Base-by-base conservation (phyloP, 352 stramenopile species). In the Pythium periplocum region DNA sequence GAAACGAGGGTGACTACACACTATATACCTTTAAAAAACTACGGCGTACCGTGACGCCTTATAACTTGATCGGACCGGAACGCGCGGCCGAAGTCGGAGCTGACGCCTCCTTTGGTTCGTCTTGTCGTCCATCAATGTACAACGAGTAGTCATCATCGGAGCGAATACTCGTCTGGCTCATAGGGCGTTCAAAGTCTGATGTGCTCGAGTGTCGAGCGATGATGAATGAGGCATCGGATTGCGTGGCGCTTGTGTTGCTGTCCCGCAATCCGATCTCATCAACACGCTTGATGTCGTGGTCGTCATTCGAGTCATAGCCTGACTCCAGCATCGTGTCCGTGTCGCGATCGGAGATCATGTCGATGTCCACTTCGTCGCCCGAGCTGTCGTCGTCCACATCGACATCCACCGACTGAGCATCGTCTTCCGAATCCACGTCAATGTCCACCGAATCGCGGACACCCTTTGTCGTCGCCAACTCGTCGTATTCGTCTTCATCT, bases 71-170 rank as follows among this genome's bases (percentile, higher is more conserved):
- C 3, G 59, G 59, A 30, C 59, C 59, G 17, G 17, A 26, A 26
- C 17, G 17, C 17, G 17, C 17, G 17, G 17, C 17, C 17, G 17
- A 26, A 26, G 17, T 26, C 17, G 17, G 17, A 26, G 17, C 17
- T 26, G 17, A 26, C 17, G 17, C 17, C 17, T 26, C 17, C 17
- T 26, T 26, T 26, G 17, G 17, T 26, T 26, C 17, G 17, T 26
- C 17, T 26, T 26, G 17, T 26, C 71, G 63, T 17, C 66, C 66
- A 6, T 74, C 45, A 12, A 85, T 71, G 57, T 84, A 82, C 44
- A 82, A 87, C 6, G 58, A 73, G 7, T 64, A 58, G 30, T 82
- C 83, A 42, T 87, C 77, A 33, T 87, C 71, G 2, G 79, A 90
- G 3, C 71, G 73, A 47, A 69, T 61, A 45, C 79, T 90, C 36